Conservation (phyloP, 208 protist genomes). For the Trypanosoma mega region DNA sequence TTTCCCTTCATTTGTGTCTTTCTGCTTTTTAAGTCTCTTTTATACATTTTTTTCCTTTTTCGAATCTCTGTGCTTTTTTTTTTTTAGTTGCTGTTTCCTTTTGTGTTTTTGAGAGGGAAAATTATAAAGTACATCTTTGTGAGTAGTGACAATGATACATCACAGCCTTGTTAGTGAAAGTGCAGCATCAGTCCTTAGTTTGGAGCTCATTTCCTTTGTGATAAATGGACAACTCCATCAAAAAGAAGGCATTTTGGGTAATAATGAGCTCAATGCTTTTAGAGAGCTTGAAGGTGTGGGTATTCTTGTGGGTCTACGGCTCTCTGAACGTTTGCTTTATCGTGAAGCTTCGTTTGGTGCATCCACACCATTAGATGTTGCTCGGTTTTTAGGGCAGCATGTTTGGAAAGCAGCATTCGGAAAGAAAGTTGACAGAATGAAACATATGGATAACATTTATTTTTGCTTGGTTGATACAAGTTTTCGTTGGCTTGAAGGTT, state of each 20-base stretch:
- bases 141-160: constrained; percentile 24
- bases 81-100: constrained; percentile 5
- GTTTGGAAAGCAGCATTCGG: constrained; percentile 78
- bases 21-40: not conserved
- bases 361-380: constrained; percentile 49
- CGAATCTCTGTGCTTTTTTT: constrained; percentile 8
- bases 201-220: constrained; percentile 50
- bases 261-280: constrained; percentile 26
- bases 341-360: constrained; percentile 59
- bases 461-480: constrained; percentile 54
- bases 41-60: constrained; percentile 11
- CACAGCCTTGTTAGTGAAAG: constrained; percentile 49
- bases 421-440: constrained; percentile 70
- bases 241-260: constrained; percentile 10
- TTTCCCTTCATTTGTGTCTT: not conserved
- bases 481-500: constrained; percentile 71
- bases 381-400: constrained; percentile 61
- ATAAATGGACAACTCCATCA: constrained; percentile 22
- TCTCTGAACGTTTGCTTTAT: constrained; percentile 75
- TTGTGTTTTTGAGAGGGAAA: constrained; percentile 7
- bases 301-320: constrained; percentile 53
- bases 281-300: constrained; percentile 58
- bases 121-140: no score
- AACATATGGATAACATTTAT: constrained; percentile 61
- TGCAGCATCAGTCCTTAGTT: constrained; percentile 41